Evolutionary conservation across 495 filamentous ascomycete genomes (phyloP), one percentile per base, ranked within the genome.

Genomic region (Umbilicaria muhlenbergii): DNA sequence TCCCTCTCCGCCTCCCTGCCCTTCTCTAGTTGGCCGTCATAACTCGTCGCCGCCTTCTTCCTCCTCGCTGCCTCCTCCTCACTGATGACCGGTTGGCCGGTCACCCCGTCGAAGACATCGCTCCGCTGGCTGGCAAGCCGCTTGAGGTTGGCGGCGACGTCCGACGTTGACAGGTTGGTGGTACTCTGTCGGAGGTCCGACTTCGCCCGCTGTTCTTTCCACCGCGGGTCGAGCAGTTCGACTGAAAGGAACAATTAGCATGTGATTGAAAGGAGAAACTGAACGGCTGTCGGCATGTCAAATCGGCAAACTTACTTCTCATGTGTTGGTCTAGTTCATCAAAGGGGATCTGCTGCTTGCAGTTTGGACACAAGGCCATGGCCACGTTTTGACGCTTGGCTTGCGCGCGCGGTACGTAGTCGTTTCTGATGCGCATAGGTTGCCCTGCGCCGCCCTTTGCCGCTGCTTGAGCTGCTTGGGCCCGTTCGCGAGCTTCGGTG

Each of bases 191-290:
- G 75, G 11, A 81, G 77, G 17, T 93, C 86, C 11, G 81, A 75
- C 55, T 93, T 92, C 46, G 81, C 83, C 41, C 83, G 82, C 58
- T 96, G 86, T 57, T 95, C 86, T 60, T 92, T 91, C 91, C 92
- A 98, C 32, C 81, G 76, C 0, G 91, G 88, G 57, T 96, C 91
- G 39, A 98, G 77, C 12, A 96, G 72, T 60, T 98, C 91, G 58
- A 94, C 73, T 76, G 47, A 37, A 16, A 16, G 32, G 11, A 41
- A 53, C 45, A 35, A 21, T 45, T 45, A 51, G 47, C 15, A 49
- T 37, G n/a, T 31, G 28, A 13, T 16, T 24, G 39, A 19, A 47
- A 32, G 32, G 37, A 19, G 19, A 41, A 28, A 17, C n/a, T n/a
- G n/a, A n/a, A n/a, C n/a, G n/a, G n/a, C 19, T 21, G 5, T 21